Base-by-base conservation (phyloP, 148 eudicot genomes). In the Cornus suecica region DNA sequence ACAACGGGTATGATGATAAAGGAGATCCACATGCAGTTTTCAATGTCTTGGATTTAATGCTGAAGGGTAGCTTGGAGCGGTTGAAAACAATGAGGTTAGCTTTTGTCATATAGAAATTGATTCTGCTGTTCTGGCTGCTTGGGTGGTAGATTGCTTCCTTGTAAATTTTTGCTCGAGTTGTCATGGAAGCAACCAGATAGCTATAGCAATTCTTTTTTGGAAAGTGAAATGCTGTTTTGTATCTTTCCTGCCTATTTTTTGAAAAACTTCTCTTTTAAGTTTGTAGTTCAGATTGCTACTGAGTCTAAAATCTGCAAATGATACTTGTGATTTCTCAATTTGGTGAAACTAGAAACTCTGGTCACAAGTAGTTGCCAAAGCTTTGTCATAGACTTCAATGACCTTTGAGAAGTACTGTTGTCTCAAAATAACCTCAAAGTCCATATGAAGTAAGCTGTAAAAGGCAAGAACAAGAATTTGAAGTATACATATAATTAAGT, bases 21-120 rank as follows among this genome's bases (percentile, higher is more conserved):
- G 79, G 82, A 68, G 87, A 82, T 30, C 77, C 89, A 5, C 82
- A 66, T 28, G 82, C 73, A 18, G 90, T 76, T 78, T 91, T 83
- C 65, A 86, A 82, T 79, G 87, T 80, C 18, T 80, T 91, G 86
- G 93, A 91, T 77, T 62, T 82, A 71, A 76, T 86, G 85, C 78
- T 91, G 42, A 91, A 82, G 84, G 66, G 51, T 66, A 89, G 83
- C 66, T 81, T 91, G 86, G 90, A 91, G 81, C 91, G 92, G 34
- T 74, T 89, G 71, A 88, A 86, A 77, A 72, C 24, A 1, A 81
- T 86, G 84, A 89, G 93, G 97, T 91, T 61, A 60, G 76, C 45
- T 64, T 82, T 66, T 29, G 11, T 26, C 42, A 22, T 45, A 18
- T 27, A 24, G 34, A 14, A 4, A 8, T 58, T 58, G 62, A 24